A percentile compares a stretch with the other conserved stretches of the same genome.
Conservation (phyloP, 306 rosid genomes). For the Comarum palustre region DNA sequence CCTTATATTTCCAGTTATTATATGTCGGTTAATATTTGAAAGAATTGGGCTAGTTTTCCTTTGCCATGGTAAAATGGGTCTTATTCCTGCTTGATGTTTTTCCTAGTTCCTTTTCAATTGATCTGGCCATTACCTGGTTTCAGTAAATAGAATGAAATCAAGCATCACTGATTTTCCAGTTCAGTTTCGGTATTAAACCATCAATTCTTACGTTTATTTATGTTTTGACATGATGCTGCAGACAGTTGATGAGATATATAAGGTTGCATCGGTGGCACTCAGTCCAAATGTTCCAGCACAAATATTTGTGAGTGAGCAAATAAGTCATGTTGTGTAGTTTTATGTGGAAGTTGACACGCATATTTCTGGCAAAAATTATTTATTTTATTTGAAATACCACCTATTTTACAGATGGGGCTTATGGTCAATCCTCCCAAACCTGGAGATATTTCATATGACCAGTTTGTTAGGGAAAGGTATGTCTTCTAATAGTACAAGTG, state of each 20-base stretch:
- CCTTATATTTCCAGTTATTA: not conserved
- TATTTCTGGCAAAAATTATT: constrained; percentile 10
- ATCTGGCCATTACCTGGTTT: not conserved
- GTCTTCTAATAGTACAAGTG: constrained; percentile 21
- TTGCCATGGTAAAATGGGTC: not conserved
- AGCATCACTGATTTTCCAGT: not conserved
- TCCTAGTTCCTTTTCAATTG: not conserved
- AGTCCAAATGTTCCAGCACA: constrained; percentile 99
- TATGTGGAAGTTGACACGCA: constrained; percentile 1
- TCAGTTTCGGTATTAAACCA: constrained; percentile 3
- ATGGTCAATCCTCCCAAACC: constrained; percentile 94
- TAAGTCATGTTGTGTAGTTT: constrained; percentile 19
- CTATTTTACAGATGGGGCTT: constrained; percentile 78
- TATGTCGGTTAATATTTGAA: not conserved
- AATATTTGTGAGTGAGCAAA: constrained; percentile 76
- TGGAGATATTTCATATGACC: constrained; percentile 90
- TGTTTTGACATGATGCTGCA: constrained; percentile 42
- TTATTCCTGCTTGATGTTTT: constrained; percentile 1
- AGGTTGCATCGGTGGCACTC: constrained; percentile 81
- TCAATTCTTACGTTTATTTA: constrained; percentile 24
- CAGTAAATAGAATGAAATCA: constrained; percentile 3
- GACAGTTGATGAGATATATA: constrained; percentile 98
- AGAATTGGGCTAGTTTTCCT: not conserved
- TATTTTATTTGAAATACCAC: constrained; percentile 16
- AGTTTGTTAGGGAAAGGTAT: constrained; percentile 82